phyloP scores from a whole-genome alignment of 2,329 filamentous ascomycete genomes.

The Penicillium italicum region DNA sequence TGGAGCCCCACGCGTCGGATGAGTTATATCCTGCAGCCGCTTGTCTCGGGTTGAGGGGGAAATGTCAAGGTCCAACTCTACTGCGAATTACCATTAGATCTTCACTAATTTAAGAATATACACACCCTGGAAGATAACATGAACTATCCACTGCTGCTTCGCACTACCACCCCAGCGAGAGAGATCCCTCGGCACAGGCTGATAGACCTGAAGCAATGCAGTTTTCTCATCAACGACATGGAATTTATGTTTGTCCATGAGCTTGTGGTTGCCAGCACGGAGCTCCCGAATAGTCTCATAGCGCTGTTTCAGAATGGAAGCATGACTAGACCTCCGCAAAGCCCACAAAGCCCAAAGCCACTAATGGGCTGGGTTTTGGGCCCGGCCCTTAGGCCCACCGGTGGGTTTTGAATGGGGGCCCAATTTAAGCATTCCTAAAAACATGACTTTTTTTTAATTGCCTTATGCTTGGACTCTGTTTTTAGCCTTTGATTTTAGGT shows the following conservation, averaged over 20 bases:
- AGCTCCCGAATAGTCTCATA: slow-evolving; percentile 56
- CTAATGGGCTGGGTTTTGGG: no score
- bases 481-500: no score
- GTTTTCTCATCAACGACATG: slow-evolving; percentile 52
- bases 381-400: no score
- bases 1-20: slow-evolving; percentile 49
- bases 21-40: slow-evolving; percentile 38
- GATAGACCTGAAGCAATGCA: slow-evolving; percentile 53
- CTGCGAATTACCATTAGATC: background rate
- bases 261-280: slow-evolving; percentile 46
- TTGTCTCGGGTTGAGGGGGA: slow-evolving; percentile 48
- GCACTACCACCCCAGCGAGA: slow-evolving; percentile 45
- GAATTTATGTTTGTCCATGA: slow-evolving; percentile 57
- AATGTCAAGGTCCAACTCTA: slow-evolving; percentile 49
- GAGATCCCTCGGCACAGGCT: slow-evolving; percentile 49
- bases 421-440: no score
- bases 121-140: slow-evolving; percentile 53
- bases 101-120: slow-evolving; percentile 9
- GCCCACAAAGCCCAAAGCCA: no score
- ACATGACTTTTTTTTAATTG: no score
- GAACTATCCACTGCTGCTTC: slow-evolving; percentile 55
- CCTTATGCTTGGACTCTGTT: no score
- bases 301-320: slow-evolving; percentile 51
- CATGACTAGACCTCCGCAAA: slow-evolving; percentile 49
- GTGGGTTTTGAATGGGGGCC: no score